These are phyloP conservation scores for Syzygium grande DNA, from an alignment of 345 rosid genomes.

Conservation along the genomic window DNA sequence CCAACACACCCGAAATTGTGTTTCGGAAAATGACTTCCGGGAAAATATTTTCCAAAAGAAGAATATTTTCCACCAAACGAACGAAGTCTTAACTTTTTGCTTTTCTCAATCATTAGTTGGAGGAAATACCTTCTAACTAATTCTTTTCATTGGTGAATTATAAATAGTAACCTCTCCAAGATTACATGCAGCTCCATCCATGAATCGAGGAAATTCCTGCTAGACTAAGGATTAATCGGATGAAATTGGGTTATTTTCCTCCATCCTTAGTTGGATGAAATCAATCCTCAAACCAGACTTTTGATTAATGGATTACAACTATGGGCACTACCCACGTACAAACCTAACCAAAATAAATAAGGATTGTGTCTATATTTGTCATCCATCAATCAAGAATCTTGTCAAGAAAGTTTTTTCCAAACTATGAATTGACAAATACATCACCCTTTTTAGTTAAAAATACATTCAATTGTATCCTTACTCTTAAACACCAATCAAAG, in stretches of 20 bases:
- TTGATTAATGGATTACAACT: neutral
- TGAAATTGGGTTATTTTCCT: too few relatives aligned
- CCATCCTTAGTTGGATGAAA: too few relatives aligned
- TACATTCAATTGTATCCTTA: neutral
- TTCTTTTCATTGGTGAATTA: neutral
- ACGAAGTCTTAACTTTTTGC: neutral
- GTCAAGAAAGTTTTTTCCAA: neutral
- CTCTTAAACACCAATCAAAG: neutral
- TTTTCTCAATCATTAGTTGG: neutral
- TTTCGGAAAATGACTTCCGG: too few relatives aligned
- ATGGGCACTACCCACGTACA: neutral
- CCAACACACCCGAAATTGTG: too few relatives aligned
- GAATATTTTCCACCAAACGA: too few relatives aligned
- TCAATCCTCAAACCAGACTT: neutral
- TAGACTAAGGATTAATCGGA: too few relatives aligned
- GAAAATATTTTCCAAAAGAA: too few relatives aligned
- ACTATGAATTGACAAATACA: neutral
- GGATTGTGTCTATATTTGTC: neutral
- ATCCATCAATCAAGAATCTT: neutral
- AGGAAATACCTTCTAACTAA: neutral
- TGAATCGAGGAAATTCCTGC: neutral
- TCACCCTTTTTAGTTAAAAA: neutral
- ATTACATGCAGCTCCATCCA: neutral
- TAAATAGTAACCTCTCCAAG: neutral
- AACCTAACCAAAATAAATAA: neutral